These are phyloP conservation scores for Boletus reticuloceps DNA, from an alignment of 768 basidiomycete species.

Conservation along the genomic window DNA sequence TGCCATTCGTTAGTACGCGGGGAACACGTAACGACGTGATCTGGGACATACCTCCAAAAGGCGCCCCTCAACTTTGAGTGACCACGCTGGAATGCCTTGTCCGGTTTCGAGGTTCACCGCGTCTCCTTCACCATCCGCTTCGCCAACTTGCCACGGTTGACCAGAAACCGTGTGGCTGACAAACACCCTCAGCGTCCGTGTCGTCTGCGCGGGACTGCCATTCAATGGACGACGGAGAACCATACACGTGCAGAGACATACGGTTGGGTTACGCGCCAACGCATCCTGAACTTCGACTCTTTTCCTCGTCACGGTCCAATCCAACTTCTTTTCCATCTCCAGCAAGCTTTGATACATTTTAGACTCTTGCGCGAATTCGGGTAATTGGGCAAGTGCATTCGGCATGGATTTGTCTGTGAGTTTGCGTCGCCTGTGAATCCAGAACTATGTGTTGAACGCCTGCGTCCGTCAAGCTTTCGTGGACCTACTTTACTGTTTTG, in stretches of 20 bases:
- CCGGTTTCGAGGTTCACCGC: constrained; percentile 71
- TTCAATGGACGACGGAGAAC: constrained; percentile 1
- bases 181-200: constrained; percentile 81
- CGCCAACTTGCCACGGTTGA: constrained; percentile 79
- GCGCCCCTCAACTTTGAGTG: constrained; percentile 82
- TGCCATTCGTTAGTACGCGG: constrained; percentile 21
- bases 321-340: constrained; percentile 86
- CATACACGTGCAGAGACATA: constrained; percentile 1
- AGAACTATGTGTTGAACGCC: not conserved
- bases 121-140: constrained; percentile 32
- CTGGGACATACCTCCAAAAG: constrained; percentile 64
- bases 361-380: constrained; percentile 78
- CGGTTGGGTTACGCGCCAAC: constrained; percentile 69
- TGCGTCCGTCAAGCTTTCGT: not conserved
- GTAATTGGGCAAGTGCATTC: constrained; percentile 68
- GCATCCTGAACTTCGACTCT: constrained; percentile 89
- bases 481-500: constrained; percentile 35
- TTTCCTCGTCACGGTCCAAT: constrained; percentile 94
- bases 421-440: constrained; percentile 60
- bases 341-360: constrained; percentile 83
- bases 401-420: constrained; percentile 79
- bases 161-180: constrained; percentile 84
- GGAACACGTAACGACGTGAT: not conserved
- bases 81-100: constrained; percentile 88
- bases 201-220: constrained; percentile 51